phyloP scores from a whole-genome alignment of 768 basidiomycete genomes.

The Rhizopogon salebrosus region DNA sequence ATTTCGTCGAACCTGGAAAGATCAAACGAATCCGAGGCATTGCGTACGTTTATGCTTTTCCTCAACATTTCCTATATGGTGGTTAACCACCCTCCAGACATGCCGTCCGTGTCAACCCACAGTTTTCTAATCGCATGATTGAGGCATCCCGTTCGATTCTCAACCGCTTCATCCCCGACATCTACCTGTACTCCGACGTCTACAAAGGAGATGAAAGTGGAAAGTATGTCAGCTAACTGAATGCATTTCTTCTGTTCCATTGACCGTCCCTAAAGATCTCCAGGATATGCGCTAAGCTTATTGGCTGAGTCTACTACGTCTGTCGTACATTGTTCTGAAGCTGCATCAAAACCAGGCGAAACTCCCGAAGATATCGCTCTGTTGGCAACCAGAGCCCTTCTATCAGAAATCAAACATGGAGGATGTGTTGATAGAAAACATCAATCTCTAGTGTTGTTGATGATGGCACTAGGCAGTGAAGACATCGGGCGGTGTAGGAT shows the following conservation, averaged over 20 bases:
- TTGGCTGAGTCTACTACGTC: conserved; percentile 91
- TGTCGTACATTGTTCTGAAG: conserved; percentile 83
- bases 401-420: conserved; percentile 73
- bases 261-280: conserved; percentile 55
- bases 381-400: conserved; percentile 69
- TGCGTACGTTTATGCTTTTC: conserved; percentile 54
- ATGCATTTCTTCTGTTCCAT: not conserved
- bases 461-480: conserved; percentile 97
- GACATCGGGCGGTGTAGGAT: conserved; percentile 90
- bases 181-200: conserved; percentile 96
- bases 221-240: conserved; percentile 54
- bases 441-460: conserved; percentile 76
- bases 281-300: conserved; percentile 89
- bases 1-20: conserved; percentile 88
- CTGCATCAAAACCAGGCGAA: conserved; percentile 73
- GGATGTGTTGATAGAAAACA: conserved; percentile 91
- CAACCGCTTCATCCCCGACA: conserved; percentile 96
- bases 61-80: not conserved
- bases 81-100: conserved; percentile 47
- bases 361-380: conserved; percentile 93
- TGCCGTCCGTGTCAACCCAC: conserved; percentile 93
- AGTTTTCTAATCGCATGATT: conserved; percentile 97
- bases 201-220: conserved; percentile 98
- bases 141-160: conserved; percentile 89
- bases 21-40: conserved; percentile 94